Evolutionary conservation across 1,139 yeast species (phyloP).

Genomic region (Pichia cactophila): DNA sequence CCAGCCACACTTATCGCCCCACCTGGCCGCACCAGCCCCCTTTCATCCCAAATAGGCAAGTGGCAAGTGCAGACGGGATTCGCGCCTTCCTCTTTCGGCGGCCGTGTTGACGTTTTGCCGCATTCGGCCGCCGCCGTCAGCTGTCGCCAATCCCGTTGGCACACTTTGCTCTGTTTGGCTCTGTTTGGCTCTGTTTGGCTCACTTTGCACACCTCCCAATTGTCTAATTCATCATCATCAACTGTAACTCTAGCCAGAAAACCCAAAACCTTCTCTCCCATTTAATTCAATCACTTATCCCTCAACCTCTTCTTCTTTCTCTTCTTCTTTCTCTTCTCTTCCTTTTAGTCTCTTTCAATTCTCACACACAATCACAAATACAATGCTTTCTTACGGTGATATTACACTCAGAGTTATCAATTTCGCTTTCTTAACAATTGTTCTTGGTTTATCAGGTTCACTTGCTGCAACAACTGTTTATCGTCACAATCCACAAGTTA

Average conservation of each 20-base stretch:
- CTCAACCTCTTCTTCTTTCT: not conserved
- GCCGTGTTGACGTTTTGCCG: conserved; percentile 7
- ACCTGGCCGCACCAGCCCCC: no score
- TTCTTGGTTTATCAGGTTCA: conserved; percentile 80
- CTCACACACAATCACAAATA: conserved; percentile 11
- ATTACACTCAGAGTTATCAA: conserved; percentile 64
- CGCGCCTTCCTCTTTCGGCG: not conserved
- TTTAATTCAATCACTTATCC: no score
- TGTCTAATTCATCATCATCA: not conserved
- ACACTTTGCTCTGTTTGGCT: no score
- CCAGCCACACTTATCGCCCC: no score
- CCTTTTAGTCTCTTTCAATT: not conserved
- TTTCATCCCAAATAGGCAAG: no score
- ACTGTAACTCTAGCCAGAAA: not conserved
- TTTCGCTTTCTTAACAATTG: conserved; percentile 66
- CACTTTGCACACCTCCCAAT: not conserved
- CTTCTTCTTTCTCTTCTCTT: not conserved
- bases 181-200: no score
- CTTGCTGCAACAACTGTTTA: conserved; percentile 59
- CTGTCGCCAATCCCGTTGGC: not conserved
- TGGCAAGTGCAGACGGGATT: no score
- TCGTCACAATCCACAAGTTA: conserved; percentile 70
- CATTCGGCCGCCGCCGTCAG: not conserved
- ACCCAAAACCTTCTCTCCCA: no score
- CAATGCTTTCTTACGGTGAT: conserved; percentile 60